Evolutionary conservation across 208 protist genomes (phyloP).

Genomic region (Leishmania braziliensis): DNA sequence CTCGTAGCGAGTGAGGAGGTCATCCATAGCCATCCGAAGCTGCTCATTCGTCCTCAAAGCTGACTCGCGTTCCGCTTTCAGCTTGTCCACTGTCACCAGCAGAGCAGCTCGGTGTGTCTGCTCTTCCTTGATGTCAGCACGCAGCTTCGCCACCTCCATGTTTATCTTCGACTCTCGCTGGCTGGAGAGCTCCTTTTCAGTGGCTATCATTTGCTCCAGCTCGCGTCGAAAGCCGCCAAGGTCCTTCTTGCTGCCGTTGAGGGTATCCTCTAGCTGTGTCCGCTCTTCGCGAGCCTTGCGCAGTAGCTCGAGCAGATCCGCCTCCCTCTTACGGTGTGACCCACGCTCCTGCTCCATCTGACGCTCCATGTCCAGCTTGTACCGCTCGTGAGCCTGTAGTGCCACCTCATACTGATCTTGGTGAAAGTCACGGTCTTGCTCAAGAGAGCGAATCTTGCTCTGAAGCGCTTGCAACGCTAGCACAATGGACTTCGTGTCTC

Average conservation of each 20-base stretch:
- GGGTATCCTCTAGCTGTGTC: constrained; percentile 53
- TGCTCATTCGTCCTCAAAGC: constrained; percentile 65
- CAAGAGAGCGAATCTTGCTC: constrained; percentile 85
- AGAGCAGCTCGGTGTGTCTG: constrained; percentile 46
- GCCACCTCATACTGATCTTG: constrained; percentile 88
- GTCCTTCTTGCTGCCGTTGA: constrained; percentile 51
- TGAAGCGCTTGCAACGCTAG: constrained; percentile 88
- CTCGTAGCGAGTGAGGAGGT: constrained; percentile 46
- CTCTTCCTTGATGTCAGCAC: constrained; percentile 63
- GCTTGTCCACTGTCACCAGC: constrained; percentile 52
- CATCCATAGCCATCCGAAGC: constrained; percentile 72
- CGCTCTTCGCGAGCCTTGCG: constrained; percentile 69
- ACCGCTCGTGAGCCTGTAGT: constrained; percentile 79
- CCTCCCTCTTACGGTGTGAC: constrained; percentile 71
- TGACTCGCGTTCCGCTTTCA: constrained; percentile 65
- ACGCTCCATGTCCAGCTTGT: constrained; percentile 87
- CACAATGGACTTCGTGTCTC: constrained; percentile 91
- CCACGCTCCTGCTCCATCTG: constrained; percentile 83
- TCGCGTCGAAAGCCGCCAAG: constrained; percentile 71
- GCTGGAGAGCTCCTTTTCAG: constrained; percentile 59
- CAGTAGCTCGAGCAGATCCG: constrained; percentile 77
- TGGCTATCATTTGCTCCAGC: constrained; percentile 76
- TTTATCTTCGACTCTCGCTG: constrained; percentile 64
- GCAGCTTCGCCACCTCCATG: constrained; percentile 62
- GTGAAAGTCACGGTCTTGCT: constrained; percentile 88